Evolutionary conservation across 257 asterid species (phyloP), one percentile per base, ranked within the genome.

Genomic region (Solanum medicagineum): DNA sequence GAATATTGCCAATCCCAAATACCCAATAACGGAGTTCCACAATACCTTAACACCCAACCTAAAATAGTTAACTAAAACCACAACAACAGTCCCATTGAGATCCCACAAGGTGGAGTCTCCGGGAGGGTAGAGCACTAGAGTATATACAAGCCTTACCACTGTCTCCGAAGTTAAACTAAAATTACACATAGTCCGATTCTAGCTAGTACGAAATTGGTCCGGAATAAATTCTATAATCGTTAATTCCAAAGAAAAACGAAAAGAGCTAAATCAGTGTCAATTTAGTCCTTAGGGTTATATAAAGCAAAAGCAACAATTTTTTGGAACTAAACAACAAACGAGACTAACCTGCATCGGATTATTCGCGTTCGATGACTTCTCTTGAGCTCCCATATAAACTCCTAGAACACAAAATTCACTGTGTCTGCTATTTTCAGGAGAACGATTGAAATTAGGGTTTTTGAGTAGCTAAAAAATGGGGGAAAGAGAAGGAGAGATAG

Each of bases 391-490:
- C 71, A 63, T 63, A 26, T 42, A 63, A n/a, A n/a, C 60, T 13
- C 45, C 75, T 71, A 71, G 62, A 73, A 81, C 20, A 26, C 47
- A 71, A 59, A 91, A 86, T 84, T 88, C 91, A 85, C 86, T 12
- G 81, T 63, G 6, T 40, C 70, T 63, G 40, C 42, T 63, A 10
- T 63, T 63, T 24, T 24, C 70, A 3, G 42, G 70, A 51, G 29
- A 71, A 88, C 84, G 81, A 47, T 88, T 84, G 9, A 40, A 91
- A 91, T 89, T 93, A 94, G 98, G 98, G 97, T 94, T 92, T 92
- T 47, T 45, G 60, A 49, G 42, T 10, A 82, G 68, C 80, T 29
- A 87, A 69, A 65, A 86, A 85, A 84, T 14, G 56, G 47, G 36
- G 44, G 66, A 63, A 26, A 84, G 56, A 69, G 36, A 83, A 77